Evolutionary conservation across 805 yeast species (phyloP).

Genomic region (Yamadazyma endophytica): DNA sequence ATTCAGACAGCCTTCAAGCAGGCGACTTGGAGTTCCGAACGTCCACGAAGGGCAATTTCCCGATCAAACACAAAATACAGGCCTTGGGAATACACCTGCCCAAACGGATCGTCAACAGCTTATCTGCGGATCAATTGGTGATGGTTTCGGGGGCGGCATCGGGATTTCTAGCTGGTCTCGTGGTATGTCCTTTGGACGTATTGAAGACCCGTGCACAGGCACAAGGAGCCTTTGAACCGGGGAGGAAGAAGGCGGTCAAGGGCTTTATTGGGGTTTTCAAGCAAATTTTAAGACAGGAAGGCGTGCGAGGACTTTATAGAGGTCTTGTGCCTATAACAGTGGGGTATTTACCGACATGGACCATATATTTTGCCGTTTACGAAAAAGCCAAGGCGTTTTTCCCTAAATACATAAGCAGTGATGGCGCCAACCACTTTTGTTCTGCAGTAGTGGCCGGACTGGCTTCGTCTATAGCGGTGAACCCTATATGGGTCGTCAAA

Average conservation of each 20-base stretch:
- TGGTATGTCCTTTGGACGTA: slow-evolving; percentile 94
- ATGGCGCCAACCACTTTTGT: slow-evolving; percentile 38
- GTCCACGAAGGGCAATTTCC: slow-evolving; percentile 16
- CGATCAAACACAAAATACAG: slow-evolving; percentile 17
- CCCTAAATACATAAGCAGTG: slow-evolving; percentile 31
- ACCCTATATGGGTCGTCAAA: slow-evolving; percentile 97
- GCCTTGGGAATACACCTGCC: slow-evolving; percentile 18
- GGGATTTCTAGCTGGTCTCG: slow-evolving; percentile 83
- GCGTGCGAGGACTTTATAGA: slow-evolving; percentile 76
- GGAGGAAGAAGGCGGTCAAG: slow-evolving; percentile 5
- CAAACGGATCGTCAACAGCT: slow-evolving; percentile 13
- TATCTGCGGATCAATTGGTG: slow-evolving; percentile 53
- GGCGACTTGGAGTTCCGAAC: slow-evolving; percentile 33
- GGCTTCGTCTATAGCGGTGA: slow-evolving; percentile 76
- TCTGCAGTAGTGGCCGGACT: slow-evolving; percentile 88
- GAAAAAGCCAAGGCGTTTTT: slow-evolving; percentile 66
- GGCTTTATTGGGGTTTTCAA: slow-evolving; percentile 63
- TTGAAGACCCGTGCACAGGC: slow-evolving; percentile 94
- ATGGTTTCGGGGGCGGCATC: slow-evolving; percentile 92
- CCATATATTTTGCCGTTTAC: slow-evolving; percentile 87
- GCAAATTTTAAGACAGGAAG: slow-evolving; percentile 72
- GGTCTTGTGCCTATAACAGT: slow-evolving; percentile 89
- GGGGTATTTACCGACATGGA: slow-evolving; percentile 98
- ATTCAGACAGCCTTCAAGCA: slow-evolving; percentile 35
- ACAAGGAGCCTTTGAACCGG: slow-evolving; percentile 53